phyloP scores from a whole-genome alignment of 768 basidiomycete genomes.

The Arthromyces matolae region DNA sequence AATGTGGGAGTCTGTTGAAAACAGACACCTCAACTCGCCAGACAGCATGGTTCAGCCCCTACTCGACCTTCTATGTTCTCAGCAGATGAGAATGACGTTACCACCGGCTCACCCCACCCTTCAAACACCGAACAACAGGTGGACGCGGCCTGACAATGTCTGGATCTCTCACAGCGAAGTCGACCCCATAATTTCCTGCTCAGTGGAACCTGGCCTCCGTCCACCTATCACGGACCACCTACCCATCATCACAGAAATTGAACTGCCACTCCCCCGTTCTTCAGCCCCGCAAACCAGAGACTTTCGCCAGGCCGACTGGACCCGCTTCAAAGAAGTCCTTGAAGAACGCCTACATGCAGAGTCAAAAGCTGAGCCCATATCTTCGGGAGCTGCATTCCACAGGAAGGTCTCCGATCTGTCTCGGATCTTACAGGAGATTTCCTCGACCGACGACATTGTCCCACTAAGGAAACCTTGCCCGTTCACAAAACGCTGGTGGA shows the following conservation, averaged over 20 bases:
- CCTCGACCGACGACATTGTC: neutral
- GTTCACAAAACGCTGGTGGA: constrained; percentile 21
- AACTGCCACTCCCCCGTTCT: neutral
- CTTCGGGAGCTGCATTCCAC: neutral
- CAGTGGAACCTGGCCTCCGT: neutral
- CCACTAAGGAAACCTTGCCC: constrained; percentile 12
- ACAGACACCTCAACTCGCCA: constrained; percentile 3
- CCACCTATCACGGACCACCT: neutral
- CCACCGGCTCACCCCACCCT: neutral
- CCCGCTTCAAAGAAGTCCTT: constrained; percentile 2
- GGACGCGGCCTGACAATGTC: constrained; percentile 6
- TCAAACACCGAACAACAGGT: neutral
- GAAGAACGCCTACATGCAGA: neutral
- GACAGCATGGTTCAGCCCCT: neutral
- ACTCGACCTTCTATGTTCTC: neutral
- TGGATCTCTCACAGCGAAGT: neutral
- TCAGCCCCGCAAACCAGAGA: neutral
- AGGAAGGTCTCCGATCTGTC: constrained; percentile 1
- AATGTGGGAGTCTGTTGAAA: constrained; percentile 1
- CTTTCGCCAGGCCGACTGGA: neutral
- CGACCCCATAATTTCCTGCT: constrained; percentile 4
- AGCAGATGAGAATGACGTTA: constrained; percentile 4
- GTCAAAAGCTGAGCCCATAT: neutral
- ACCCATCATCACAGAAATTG: neutral
- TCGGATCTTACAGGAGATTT: constrained; percentile 5